Conservation (phyloP, 164 flowering plant species). For the Amborella trichopoda region DNA sequence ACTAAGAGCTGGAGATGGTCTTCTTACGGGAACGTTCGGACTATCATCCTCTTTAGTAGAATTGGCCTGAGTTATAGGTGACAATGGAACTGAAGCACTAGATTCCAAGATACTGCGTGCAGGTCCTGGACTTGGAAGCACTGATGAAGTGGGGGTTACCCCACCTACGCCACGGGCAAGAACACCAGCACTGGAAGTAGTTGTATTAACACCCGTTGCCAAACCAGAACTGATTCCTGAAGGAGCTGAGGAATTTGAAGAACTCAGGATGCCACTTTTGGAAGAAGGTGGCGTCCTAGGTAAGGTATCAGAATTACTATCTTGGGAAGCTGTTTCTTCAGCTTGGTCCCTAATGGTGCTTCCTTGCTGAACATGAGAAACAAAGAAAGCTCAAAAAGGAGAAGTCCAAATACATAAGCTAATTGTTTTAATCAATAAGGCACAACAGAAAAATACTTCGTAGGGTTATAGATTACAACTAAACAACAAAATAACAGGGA, state of each 20-base stretch:
- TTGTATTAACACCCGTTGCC: constrained; percentile 33
- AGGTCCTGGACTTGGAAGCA: constrained; percentile 32
- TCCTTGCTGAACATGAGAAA: constrained; percentile 28
- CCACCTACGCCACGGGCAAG: constrained; percentile 27
- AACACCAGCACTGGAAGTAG: constrained; percentile 15
- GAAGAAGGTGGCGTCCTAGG: constrained; percentile 58
- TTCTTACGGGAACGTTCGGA: constrained; percentile 44
- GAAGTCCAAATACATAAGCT: constrained; percentile 1
- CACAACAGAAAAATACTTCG: background rate
- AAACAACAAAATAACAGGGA: too few species aligned
- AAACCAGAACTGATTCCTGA: constrained; percentile 13
- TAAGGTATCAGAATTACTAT: constrained; percentile 44
- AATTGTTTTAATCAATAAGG: too few species aligned
- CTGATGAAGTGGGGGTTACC: constrained; percentile 29
- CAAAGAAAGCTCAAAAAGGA: constrained; percentile 21
- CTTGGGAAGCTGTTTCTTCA: constrained; percentile 64
- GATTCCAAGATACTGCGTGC: constrained; percentile 36
- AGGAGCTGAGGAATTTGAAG: constrained; percentile 28
- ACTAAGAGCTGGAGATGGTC: constrained; percentile 55
- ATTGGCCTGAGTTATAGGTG: constrained; percentile 36
- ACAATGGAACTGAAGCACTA: constrained; percentile 26
- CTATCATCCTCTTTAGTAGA: constrained; percentile 66
- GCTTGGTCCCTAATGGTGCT: constrained; percentile 39
- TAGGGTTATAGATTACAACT: too few species aligned
- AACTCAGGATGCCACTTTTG: constrained; percentile 32